Percentiles rank a stretch among this genome's conserved stretches.
phyloP scores from a whole-genome alignment of 768 basidiomycete genomes.

The Cyathus striatus region DNA sequence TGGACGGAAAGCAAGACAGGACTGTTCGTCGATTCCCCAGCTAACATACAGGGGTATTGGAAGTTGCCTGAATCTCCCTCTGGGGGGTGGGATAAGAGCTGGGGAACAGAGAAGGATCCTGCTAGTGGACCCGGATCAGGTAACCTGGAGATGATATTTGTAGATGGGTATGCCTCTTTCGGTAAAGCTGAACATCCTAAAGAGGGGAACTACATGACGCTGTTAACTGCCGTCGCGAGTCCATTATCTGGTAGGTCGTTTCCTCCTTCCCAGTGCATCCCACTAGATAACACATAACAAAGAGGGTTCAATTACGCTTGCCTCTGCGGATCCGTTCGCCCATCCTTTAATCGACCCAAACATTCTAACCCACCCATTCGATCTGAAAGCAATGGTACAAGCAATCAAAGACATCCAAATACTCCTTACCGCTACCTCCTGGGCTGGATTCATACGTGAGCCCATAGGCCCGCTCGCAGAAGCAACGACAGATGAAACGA shows the following conservation, averaged over 20 bases:
- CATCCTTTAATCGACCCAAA: conserved; percentile 20
- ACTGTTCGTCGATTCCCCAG: conserved; percentile 11
- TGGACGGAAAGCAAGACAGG: conserved; percentile 9
- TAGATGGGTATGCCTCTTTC: conserved; percentile 4
- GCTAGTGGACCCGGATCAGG: conserved; percentile 6
- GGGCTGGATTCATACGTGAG: conserved; percentile 18
- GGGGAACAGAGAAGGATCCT: no score
- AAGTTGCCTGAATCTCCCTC: conserved; percentile 4
- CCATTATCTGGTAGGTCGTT: conserved; percentile 18
- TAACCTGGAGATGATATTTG: conserved; percentile 8
- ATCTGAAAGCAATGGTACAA: conserved; percentile 19
- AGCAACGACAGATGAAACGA: conserved; percentile 17
- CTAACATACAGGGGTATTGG: conserved; percentile 9
- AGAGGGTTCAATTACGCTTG: conserved; percentile 21
- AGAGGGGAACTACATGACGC: conserved; percentile 18
- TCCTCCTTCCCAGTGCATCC: background rate
- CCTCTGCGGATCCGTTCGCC: conserved; percentile 17
- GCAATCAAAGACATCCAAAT: conserved; percentile 15
- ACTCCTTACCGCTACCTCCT: conserved; percentile 21
- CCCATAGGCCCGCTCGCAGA: conserved; percentile 11
- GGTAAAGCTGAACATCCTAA: conserved; percentile 9
- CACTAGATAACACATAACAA: background rate
- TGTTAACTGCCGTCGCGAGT: conserved; percentile 17
- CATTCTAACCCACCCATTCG: conserved; percentile 13
- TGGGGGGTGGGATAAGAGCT: no score